Evolutionary conservation across 163 green algal genomes (phyloP).

Genomic region (Chlorella variabilis): DNA sequence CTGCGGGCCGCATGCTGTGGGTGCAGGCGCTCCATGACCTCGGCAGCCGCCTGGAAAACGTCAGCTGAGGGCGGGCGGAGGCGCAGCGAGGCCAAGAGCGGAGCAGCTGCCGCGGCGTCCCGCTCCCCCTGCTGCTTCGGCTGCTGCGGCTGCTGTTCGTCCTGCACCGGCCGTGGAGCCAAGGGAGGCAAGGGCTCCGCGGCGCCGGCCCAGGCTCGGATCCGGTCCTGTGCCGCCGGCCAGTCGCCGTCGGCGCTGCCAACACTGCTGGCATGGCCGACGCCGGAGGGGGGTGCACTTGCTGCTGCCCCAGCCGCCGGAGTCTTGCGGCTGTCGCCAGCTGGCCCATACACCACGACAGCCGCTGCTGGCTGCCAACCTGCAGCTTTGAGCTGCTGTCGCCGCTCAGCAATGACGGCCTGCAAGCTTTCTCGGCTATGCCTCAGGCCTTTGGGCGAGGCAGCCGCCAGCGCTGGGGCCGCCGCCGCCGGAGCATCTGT

Average conservation of each 20-base stretch:
- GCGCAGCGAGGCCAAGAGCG: no score
- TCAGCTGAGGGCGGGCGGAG: background rate
- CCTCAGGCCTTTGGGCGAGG: background rate
- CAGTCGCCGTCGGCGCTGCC: background rate
- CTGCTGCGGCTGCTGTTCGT: background rate
- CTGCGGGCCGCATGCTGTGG: background rate
- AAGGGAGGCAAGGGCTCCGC: background rate
- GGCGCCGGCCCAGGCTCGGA: background rate
- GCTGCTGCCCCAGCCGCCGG: background rate
- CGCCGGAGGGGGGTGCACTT: background rate
- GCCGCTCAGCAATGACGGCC: constrained; percentile 7
- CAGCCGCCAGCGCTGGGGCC: background rate
- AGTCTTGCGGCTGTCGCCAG: background rate
- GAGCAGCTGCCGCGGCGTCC: background rate
- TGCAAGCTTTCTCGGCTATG: background rate
- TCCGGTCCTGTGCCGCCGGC: background rate
- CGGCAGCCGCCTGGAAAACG: background rate
- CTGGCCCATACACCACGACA: background rate
- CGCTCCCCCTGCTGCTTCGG: background rate
- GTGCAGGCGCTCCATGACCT: background rate
- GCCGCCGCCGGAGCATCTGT: background rate
- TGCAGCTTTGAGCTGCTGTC: constrained; percentile 7
- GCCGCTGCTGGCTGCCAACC: background rate
- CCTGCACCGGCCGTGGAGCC: background rate
- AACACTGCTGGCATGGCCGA: background rate